Conservation (phyloP, 2,329 filamentous ascomycete species). For the Monosporascus cannonballus region DNA sequence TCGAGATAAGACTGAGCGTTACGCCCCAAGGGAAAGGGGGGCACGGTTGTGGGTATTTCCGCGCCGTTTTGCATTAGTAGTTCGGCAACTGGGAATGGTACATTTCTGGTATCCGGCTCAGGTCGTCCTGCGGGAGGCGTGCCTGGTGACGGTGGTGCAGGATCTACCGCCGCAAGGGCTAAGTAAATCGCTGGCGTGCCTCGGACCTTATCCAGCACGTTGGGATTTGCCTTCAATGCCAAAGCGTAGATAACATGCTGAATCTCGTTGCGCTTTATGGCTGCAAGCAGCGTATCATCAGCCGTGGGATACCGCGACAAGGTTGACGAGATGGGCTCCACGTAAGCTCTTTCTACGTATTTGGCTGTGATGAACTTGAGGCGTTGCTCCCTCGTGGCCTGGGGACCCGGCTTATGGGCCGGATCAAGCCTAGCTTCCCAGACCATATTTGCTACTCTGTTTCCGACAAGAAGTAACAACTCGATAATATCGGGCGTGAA, state of each 20-base stretch:
- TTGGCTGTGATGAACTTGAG: conserved; percentile 94
- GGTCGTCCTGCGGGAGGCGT: conserved; percentile 34
- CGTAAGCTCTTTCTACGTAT: conserved; percentile 78
- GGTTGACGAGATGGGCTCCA: conserved; percentile 70
- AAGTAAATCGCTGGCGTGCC: conserved; percentile 87
- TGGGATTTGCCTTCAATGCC: conserved; percentile 80
- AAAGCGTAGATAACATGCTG: conserved; percentile 88
- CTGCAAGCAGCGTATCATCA: conserved; percentile 84
- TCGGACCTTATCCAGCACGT: conserved; percentile 76
- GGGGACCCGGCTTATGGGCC: conserved; percentile 64
- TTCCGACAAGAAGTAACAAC: conserved; percentile 83
- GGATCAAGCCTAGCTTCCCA: conserved; percentile 86
- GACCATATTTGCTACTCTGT: conserved; percentile 91
- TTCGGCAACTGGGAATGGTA: conserved; percentile 84
- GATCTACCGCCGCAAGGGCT: conserved; percentile 87
- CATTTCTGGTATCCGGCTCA: conserved; percentile 42
- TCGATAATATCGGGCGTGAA: conserved; percentile 98
- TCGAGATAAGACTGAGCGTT: conserved; percentile 81
- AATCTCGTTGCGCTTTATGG: conserved; percentile 94
- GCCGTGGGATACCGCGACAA: conserved; percentile 70
- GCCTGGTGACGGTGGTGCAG: conserved; percentile 62
- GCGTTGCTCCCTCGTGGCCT: conserved; percentile 81
- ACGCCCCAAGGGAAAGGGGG: conserved; percentile 76
- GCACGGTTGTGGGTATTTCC: conserved; percentile 68
- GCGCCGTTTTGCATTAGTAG: conserved; percentile 90